Evolutionary conservation across 371 early-diverging fungal genomes (phyloP), one percentile per base, ranked within the genome.

Genomic region (Batkoa obscura): DNA sequence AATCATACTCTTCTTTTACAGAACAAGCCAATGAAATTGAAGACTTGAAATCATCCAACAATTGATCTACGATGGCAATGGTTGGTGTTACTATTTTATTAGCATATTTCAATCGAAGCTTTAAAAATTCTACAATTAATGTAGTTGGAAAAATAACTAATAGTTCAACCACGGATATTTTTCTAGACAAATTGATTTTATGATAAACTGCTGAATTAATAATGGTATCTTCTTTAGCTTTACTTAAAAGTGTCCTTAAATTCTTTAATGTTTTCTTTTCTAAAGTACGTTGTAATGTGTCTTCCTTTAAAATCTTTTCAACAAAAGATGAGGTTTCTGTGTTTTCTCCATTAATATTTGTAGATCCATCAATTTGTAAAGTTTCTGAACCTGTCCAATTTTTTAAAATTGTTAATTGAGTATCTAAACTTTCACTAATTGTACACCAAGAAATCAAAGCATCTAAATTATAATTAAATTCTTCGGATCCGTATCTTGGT

Each of bases 371-470:
- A 72, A 42, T 62, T 64, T 10, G 63, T 62, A 30, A 72, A 73
- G 1, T 75, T 70, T 78, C 75, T 51, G 80, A 83, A 32, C 86
- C 87, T 3, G 88, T 86, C 90, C 90, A 90, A 56, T 81, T 74
- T 52, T 76, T 72, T 41, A 90, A 64, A 62, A 90, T 83, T 55
- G 72, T 76, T 58, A 79, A 70, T 56, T 84, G 82, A 59, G 82
- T 78, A 13, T 79, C 72, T 54, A 88, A 68, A 54, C 79, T 76
- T 10, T 77, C 76, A 43, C 79, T 82, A 30, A 85, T 72, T 31
- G 82, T 79, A 46, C 78, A 68, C 85, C 86, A 90, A 3, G 87
- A 71, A 55, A 73, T 83, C 13, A 90, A 64, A 1, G 86, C 86
- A 57, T 79, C 78, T 23, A 87, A 58, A 42, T 75, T 76, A n/a